These are phyloP conservation scores for Penicillium sclerotiorum DNA, from an alignment of 2,329 filamentous ascomycete species.

Conservation along the genomic window DNA sequence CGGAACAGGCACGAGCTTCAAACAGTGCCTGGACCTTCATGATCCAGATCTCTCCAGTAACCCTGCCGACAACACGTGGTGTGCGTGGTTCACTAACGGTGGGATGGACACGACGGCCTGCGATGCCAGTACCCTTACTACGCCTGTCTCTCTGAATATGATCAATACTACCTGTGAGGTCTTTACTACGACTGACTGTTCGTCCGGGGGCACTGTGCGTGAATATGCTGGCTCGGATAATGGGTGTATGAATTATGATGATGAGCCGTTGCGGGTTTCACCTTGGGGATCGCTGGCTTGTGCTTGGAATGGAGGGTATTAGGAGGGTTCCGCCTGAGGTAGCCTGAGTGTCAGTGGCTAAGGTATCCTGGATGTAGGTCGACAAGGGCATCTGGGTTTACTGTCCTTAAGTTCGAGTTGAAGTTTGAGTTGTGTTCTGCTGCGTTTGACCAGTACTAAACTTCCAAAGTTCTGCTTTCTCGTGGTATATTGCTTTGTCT, in stretches of 20 bases:
- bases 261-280: neutral
- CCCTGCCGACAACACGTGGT: neutral
- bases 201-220: neutral
- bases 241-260: neutral
- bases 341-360: too few species aligned
- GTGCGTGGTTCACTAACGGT: slow-evolving; percentile 2
- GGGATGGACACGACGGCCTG: neutral
- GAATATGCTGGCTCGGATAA: neutral
- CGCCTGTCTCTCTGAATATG: neutral
- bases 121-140: neutral
- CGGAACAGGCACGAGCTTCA: neutral
- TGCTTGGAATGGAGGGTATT: neutral
- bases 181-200: neutral
- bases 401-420: too few species aligned
- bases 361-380: too few species aligned
- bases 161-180: neutral
- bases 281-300: neutral
- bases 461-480: too few species aligned
- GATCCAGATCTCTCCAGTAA: neutral
- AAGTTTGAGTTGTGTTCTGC: too few species aligned
- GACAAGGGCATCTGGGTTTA: too few species aligned
- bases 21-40: neutral
- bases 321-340: too few species aligned
- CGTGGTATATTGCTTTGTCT: too few species aligned
- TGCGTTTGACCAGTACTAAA: too few species aligned